Conservation (phyloP, 306 rosid genomes). For the Rubus idaeus region DNA sequence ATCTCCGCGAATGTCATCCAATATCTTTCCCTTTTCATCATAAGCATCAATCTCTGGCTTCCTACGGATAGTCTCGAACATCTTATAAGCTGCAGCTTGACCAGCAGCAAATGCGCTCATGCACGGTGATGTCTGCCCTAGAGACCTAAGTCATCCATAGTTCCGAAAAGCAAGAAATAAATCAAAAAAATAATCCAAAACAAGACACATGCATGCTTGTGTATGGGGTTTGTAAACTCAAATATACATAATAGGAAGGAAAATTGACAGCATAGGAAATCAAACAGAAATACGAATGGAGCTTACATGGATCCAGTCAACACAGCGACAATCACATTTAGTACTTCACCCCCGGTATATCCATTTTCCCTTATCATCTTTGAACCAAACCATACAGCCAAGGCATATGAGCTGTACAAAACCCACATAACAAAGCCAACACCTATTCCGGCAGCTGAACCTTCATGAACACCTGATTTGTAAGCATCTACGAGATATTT, state of each 20-base stretch:
- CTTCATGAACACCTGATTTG: constrained; percentile 72
- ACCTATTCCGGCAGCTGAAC: constrained; percentile 59
- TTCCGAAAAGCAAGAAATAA: neutral
- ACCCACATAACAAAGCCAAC: constrained; percentile 58
- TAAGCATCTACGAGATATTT: constrained; percentile 65
- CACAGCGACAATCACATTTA: constrained; percentile 74
- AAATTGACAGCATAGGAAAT: neutral
- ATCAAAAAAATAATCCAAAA: too few relatives aligned
- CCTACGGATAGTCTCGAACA: constrained; percentile 80
- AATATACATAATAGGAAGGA: neutral
- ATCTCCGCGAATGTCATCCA: constrained; percentile 70
- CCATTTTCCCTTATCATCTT: constrained; percentile 74
- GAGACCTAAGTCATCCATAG: constrained; percentile 14
- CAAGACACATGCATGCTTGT: neutral
- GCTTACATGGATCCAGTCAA: constrained; percentile 82
- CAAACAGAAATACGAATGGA: neutral
- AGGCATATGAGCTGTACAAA: constrained; percentile 56
- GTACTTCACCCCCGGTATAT: constrained; percentile 70
- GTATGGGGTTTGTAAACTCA: neutral
- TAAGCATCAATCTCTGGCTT: constrained; percentile 75
- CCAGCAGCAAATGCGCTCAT: constrained; percentile 87
- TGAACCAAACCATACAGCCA: constrained; percentile 85
- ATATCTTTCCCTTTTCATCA: constrained; percentile 55
- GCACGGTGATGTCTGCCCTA: constrained; percentile 90
- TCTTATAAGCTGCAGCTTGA: constrained; percentile 89